phyloP scores from a whole-genome alignment of 2,329 filamentous ascomycete genomes.

The Exophiala alcalophila region DNA sequence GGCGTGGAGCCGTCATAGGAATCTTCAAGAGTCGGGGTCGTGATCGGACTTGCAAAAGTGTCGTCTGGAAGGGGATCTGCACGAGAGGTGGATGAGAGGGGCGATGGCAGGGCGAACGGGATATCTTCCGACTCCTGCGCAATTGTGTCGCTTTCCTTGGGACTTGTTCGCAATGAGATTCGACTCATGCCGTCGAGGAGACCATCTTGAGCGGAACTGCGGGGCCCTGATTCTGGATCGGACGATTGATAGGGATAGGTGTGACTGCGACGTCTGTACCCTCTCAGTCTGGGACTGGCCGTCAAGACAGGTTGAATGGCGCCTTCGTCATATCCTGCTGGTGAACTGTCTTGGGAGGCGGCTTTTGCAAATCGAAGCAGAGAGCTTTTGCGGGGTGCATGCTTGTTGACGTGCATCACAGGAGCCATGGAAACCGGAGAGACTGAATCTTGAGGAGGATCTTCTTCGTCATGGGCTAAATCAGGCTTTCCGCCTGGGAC shows the following conservation, averaged over 20 bases:
- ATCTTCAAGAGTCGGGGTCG: not conserved
- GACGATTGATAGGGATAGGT: conserved; percentile 24
- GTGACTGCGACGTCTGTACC: conserved; percentile 18
- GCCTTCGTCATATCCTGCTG: conserved; percentile 6
- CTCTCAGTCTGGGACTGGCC: conserved; percentile 3
- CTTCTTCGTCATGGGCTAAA: not conserved
- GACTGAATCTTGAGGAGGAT: not conserved
- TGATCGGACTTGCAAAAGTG: not conserved
- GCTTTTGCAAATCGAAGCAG: conserved; percentile 27
- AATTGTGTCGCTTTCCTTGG: not conserved
- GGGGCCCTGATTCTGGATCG: conserved; percentile 9
- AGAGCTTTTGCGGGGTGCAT: conserved; percentile 30
- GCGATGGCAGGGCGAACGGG: conserved; percentile 9
- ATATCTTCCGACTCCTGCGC: not conserved
- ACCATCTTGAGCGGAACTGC: conserved; percentile 1
- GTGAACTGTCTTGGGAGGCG: conserved; percentile 16
- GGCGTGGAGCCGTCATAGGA: not conserved
- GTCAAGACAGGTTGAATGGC: not conserved
- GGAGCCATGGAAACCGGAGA: conserved; percentile 9
- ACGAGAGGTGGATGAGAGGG: conserved; percentile 4
- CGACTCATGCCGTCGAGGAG: conserved; percentile 9
- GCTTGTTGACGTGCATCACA: conserved; percentile 13
- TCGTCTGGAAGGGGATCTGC: conserved; percentile 1
- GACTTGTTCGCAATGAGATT: conserved; percentile 8
- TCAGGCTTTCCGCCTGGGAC: no score